Evolutionary conservation across 2,329 filamentous ascomycete species (phyloP).

Genomic region (Stromatinia cepivora): DNA sequence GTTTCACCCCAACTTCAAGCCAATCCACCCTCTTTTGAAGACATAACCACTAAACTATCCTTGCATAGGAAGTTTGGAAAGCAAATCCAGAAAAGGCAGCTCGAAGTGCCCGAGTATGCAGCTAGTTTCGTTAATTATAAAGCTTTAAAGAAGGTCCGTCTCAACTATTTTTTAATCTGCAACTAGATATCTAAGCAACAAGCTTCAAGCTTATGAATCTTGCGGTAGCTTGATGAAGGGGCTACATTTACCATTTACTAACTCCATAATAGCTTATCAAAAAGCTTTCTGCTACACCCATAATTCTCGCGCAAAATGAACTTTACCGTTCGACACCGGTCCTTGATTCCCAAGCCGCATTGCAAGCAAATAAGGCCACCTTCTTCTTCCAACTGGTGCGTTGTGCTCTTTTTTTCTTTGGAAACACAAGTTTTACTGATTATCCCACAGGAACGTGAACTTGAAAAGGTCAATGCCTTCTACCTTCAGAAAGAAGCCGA

Average conservation of each 20-base stretch:
- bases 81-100: slow-evolving; percentile 97
- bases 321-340: slow-evolving; percentile 48
- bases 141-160: slow-evolving; percentile 88
- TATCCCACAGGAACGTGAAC: slow-evolving; percentile 78
- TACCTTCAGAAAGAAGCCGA: slow-evolving; percentile 98
- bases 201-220: neutral
- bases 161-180: neutral
- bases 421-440: slow-evolving; percentile 44
- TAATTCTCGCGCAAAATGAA: slow-evolving; percentile 75
- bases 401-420: slow-evolving; percentile 23
- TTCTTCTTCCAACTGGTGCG: slow-evolving; percentile 97
- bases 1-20: slow-evolving; percentile 26
- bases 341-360: slow-evolving; percentile 77
- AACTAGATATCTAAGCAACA: slow-evolving; percentile 15
- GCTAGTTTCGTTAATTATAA: slow-evolving; percentile 99
- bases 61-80: slow-evolving; percentile 94
- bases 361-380: slow-evolving; percentile 96
- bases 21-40: neutral
- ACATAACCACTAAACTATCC: slow-evolving; percentile 24
- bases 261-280: slow-evolving; percentile 79
- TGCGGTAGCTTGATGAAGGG: neutral
- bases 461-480: slow-evolving; percentile 98
- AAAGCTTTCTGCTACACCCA: slow-evolving; percentile 89
- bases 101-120: slow-evolving; percentile 98
- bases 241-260: slow-evolving; percentile 31